Percentiles rank a stretch among this genome's conserved stretches.
Conservation (phyloP, 108 stramenopile genomes). For the Nannochloropsis granulata region DNA sequence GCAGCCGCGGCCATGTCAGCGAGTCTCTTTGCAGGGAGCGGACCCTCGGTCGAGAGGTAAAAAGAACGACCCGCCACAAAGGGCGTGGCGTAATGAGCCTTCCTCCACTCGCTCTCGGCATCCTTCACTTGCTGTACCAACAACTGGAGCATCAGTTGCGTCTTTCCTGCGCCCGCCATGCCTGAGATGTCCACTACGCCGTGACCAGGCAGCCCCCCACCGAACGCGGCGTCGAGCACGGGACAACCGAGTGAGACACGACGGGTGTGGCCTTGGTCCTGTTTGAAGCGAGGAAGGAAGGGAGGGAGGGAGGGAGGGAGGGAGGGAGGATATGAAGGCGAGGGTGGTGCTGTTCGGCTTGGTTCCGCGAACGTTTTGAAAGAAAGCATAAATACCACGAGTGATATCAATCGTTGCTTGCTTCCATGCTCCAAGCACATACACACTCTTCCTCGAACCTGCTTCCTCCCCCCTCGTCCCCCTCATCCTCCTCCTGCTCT, state of each 20-base stretch:
- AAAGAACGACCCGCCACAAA: not conserved
- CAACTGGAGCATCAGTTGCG: not conserved
- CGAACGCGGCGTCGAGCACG: not conserved
- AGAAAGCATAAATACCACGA: too few species aligned
- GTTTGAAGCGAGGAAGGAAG: not conserved
- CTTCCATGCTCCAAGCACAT: too few species aligned
- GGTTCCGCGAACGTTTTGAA: too few species aligned
- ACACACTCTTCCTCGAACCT: too few species aligned
- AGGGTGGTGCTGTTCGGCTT: too few species aligned
- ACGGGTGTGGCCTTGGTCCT: not conserved
- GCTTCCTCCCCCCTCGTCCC: too few species aligned
- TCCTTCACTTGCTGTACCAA: not conserved
- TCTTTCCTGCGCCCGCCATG: not conserved
- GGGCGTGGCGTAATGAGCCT: not conserved
- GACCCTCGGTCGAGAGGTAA: not conserved
- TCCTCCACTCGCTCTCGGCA: not conserved
- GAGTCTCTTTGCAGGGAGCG: not conserved
- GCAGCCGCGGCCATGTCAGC: not conserved
- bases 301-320: not conserved
- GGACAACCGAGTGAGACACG: not conserved
- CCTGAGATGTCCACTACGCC: not conserved
- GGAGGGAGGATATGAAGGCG: not conserved
- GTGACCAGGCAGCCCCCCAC: not conserved
- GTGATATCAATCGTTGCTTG: too few species aligned
- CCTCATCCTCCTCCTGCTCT: too few species aligned